Percentiles rank a stretch among this genome's conserved stretches.
These are phyloP conservation scores for Alternaria sp. DNA, from an alignment of 2,329 filamentous ascomycete species.

Conservation along the genomic window DNA sequence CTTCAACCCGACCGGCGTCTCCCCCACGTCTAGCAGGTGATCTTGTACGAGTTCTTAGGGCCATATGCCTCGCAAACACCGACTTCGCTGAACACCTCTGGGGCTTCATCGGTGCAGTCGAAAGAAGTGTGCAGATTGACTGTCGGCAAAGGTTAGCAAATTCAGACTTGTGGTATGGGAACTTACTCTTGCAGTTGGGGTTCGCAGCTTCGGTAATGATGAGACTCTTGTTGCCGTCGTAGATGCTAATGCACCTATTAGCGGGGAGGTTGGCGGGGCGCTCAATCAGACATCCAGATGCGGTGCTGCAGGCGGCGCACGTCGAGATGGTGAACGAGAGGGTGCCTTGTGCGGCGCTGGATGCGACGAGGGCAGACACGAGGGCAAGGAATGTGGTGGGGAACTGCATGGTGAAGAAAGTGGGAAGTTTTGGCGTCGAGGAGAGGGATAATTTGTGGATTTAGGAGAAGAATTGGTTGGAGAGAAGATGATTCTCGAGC, in stretches of 20 bases:
- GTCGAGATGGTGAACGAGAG: not conserved
- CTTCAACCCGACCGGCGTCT: no score
- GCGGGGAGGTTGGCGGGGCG: not conserved
- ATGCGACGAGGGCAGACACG: not conserved
- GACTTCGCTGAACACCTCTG: not conserved
- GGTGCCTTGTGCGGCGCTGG: not conserved
- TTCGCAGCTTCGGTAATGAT: not conserved
- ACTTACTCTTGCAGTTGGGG: not conserved
- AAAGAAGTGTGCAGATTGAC: not conserved
- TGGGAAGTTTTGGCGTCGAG: not conserved
- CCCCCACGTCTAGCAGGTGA: not conserved
- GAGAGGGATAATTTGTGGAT: not conserved
- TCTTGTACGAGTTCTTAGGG: not conserved
- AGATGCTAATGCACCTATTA: not conserved
- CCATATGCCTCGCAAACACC: not conserved
- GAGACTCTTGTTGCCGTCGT: not conserved
- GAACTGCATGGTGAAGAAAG: not conserved
- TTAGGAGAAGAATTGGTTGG: not conserved
- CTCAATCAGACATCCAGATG: not conserved
- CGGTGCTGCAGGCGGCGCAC: not conserved
- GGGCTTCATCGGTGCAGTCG: not conserved
- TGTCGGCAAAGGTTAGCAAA: not conserved
- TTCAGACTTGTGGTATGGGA: not conserved
- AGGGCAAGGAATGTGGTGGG: not conserved
- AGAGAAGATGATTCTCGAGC: not conserved